Evolutionary conservation across 768 basidiomycete genomes (phyloP).

Genomic region (Kockovaella imperatae): DNA sequence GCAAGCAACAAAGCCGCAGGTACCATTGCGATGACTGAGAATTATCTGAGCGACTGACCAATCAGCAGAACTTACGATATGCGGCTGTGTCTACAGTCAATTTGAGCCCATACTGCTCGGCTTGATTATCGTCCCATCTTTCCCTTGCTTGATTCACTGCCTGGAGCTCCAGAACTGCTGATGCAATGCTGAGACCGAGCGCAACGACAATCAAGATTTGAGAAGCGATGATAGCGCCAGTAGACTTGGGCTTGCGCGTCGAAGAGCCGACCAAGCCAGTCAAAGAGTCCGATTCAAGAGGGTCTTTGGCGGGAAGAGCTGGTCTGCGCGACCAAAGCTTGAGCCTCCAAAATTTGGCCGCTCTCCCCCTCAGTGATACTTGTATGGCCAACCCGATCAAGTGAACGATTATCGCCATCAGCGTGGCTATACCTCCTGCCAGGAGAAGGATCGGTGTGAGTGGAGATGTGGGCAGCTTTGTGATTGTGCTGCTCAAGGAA

Average conservation of each 20-base stretch:
- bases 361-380: no score
- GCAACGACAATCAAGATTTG: background rate
- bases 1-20: background rate
- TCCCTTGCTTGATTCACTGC: background rate
- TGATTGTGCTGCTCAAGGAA: background rate
- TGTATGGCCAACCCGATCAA: no score
- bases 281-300: background rate
- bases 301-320: background rate
- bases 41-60: background rate
- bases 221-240: background rate
- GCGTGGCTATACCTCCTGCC: background rate
- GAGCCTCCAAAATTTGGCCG: no score
- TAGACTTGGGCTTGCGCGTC: no score
- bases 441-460: slow-evolving; percentile 5
- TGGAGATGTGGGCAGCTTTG: background rate
- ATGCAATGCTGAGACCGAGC: background rate
- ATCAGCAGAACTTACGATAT: slow-evolving; percentile 2
- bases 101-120: background rate
- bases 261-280: no score
- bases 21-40: background rate
- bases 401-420: background rate
- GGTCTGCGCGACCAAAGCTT: no score
- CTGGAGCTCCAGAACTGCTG: background rate
- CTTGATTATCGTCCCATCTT: background rate
- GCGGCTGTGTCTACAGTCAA: background rate